phyloP scores from a whole-genome alignment of 805 yeast species.

The Hanseniaspora singularis region DNA sequence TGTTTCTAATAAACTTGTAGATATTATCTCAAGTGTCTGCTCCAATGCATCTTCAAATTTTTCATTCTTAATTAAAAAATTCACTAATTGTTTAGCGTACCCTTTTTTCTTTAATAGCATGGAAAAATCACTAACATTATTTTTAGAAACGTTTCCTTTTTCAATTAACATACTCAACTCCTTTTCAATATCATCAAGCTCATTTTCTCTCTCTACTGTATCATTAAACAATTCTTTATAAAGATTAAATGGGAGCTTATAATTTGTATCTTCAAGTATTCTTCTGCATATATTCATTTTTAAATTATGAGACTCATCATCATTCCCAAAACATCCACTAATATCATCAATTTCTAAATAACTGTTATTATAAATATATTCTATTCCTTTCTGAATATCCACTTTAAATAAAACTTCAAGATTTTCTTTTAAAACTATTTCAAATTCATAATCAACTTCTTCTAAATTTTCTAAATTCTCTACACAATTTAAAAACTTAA shows the following conservation, averaged over 20 bases:
- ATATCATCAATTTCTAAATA: constrained; percentile 2
- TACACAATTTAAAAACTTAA: too few species aligned
- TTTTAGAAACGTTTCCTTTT: not conserved
- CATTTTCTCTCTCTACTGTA: not conserved
- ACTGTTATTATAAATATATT: not conserved
- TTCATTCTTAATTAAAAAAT: not conserved
- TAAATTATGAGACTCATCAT: too few species aligned
- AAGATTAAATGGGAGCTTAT: constrained; percentile 2
- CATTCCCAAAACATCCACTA: too few species aligned
- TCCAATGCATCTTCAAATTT: not conserved
- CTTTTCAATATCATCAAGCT: not conserved
- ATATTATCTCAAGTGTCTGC: not conserved
- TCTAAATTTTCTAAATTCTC: too few species aligned
- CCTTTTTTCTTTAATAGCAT: not conserved
- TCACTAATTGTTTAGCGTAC: not conserved
- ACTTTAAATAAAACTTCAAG: constrained; percentile 2
- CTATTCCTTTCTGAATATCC: not conserved
- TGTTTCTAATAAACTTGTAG: not conserved
- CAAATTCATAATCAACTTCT: not conserved
- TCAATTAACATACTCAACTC: not conserved
- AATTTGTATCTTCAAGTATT: constrained; percentile 6
- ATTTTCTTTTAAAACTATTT: not conserved
- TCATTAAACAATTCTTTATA: not conserved
- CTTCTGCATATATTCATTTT: not conserved
- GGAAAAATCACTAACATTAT: not conserved